These are phyloP conservation scores for Pseudocercospora fijiensis DNA, from an alignment of 2,329 filamentous ascomycete genomes.

Conservation along the genomic window DNA sequence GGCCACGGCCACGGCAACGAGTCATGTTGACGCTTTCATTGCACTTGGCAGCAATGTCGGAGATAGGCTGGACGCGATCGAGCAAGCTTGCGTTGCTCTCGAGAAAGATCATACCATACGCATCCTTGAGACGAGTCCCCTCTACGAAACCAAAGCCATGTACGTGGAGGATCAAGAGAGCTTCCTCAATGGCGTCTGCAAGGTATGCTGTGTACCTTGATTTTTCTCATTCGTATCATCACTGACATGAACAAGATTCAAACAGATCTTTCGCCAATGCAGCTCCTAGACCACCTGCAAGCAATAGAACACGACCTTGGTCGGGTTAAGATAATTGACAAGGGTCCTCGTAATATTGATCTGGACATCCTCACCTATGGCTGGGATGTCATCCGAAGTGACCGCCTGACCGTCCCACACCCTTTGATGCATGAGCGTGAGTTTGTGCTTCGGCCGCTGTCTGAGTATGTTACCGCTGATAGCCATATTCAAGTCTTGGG, in stretches of 20 bases:
- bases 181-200: constrained; percentile 90
- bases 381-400: constrained; percentile 62
- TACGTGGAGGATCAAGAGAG: constrained; percentile 85
- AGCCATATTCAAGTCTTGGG: constrained; percentile 7
- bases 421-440: constrained; percentile 82
- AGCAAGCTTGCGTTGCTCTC: constrained; percentile 78
- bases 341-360: constrained; percentile 92
- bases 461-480: constrained; percentile 59
- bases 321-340: constrained; percentile 80
- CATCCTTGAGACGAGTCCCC: constrained; percentile 75
- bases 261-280: constrained; percentile 71
- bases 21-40: constrained; percentile 57
- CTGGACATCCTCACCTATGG: constrained; percentile 87
- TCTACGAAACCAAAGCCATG: constrained; percentile 97
- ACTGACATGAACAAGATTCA: constrained; percentile 60
- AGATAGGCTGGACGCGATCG: constrained; percentile 79
- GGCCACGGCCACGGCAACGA: neutral
- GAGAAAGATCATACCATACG: constrained; percentile 64
- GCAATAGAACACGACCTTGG: constrained; percentile 78
- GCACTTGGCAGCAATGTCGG: constrained; percentile 92
- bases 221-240: neutral
- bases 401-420: constrained; percentile 82
- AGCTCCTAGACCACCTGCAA: constrained; percentile 77
- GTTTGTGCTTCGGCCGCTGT: constrained; percentile 86
- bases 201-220: constrained; percentile 56